Conservation (phyloP, 345 rosid genomes). For the Moringa oleifera region DNA sequence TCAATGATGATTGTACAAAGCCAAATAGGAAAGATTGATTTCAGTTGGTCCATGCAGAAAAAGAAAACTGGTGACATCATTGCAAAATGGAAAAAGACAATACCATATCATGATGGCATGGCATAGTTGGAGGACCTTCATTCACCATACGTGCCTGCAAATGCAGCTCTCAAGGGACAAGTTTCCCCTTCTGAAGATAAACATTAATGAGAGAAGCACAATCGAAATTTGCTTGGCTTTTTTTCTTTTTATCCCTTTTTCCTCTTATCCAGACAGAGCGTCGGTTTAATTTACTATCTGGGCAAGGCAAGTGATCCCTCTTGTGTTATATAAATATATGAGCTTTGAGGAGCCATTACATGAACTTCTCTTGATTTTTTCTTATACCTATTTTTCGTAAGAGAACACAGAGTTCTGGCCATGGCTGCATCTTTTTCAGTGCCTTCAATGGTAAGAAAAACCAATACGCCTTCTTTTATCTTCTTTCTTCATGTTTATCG, state of each 20-base stretch:
- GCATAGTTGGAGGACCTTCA: too few species aligned
- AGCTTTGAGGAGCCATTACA: slow-evolving; percentile 14
- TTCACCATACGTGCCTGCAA: slow-evolving; percentile 31
- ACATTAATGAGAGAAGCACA: too few species aligned
- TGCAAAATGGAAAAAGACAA: too few species aligned
- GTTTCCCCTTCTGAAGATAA: slow-evolving; percentile 16
- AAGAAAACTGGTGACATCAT: too few species aligned
- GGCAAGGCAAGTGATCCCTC: slow-evolving; percentile 1
- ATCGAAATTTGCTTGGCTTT: too few species aligned
- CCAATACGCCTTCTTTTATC: neutral
- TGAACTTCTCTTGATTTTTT: slow-evolving; percentile 30
- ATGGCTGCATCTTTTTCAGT: slow-evolving; percentile 93
- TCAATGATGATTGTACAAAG: too few species aligned
- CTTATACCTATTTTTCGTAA: neutral
- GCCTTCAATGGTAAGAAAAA: slow-evolving; percentile 73
- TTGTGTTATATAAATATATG: slow-evolving; percentile 36
- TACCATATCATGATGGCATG: too few species aligned
- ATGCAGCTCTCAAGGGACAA: slow-evolving; percentile 27
- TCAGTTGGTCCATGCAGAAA: too few species aligned
- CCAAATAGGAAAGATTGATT: too few species aligned
- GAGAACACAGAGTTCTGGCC: slow-evolving; percentile 31
- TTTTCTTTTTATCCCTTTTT: slow-evolving; percentile 5
- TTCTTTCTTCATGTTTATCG: neutral
- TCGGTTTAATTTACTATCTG: slow-evolving; percentile 1
- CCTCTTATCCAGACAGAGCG: neutral